These are phyloP conservation scores for Elsinoe necatrix DNA, from an alignment of 2,329 filamentous ascomycete genomes.

Conservation along the genomic window DNA sequence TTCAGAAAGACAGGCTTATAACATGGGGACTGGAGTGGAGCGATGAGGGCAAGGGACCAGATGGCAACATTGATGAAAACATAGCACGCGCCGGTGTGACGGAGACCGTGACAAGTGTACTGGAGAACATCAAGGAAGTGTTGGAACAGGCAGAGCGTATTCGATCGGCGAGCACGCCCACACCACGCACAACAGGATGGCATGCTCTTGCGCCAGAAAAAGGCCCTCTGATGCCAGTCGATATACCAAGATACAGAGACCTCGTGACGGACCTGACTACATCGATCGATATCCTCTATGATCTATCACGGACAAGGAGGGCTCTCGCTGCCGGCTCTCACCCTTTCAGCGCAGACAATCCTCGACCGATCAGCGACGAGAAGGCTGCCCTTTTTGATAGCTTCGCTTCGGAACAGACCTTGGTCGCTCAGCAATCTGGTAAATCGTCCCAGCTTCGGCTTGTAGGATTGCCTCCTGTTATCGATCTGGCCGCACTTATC, in stretches of 20 bases:
- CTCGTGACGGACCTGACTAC: conserved; percentile 65
- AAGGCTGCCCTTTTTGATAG: conserved; percentile 15
- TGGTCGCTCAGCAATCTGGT: conserved; percentile 22
- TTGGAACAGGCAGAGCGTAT: conserved; percentile 67
- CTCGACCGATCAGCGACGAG: conserved; percentile 10
- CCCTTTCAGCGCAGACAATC: conserved; percentile 23
- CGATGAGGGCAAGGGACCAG: conserved; percentile 48
- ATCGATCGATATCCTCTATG: conserved; percentile 72
- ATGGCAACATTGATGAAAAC: conserved; percentile 65
- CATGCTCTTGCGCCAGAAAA: conserved; percentile 24
- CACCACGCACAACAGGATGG: conserved; percentile 29
- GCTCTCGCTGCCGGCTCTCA: conserved; percentile 33
- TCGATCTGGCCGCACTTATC: conserved; percentile 36
- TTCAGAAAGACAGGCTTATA: conserved; percentile 70
- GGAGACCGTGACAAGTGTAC: conserved; percentile 68
- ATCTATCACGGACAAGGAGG: conserved; percentile 59
- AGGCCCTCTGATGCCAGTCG: conserved; percentile 38
- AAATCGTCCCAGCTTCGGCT: conserved; percentile 34
- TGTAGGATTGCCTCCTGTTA: conserved; percentile 34
- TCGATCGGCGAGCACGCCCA: conserved; percentile 39
- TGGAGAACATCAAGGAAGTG: conserved; percentile 63
- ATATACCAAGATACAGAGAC: conserved; percentile 66
- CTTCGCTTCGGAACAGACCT: conserved; percentile 17
- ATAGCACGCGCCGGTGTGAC: conserved; percentile 59
- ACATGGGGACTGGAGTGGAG: conserved; percentile 78